Evolutionary conservation across 371 early-diverging fungal genomes (phyloP).

Genomic region (Mortierella sp.): DNA sequence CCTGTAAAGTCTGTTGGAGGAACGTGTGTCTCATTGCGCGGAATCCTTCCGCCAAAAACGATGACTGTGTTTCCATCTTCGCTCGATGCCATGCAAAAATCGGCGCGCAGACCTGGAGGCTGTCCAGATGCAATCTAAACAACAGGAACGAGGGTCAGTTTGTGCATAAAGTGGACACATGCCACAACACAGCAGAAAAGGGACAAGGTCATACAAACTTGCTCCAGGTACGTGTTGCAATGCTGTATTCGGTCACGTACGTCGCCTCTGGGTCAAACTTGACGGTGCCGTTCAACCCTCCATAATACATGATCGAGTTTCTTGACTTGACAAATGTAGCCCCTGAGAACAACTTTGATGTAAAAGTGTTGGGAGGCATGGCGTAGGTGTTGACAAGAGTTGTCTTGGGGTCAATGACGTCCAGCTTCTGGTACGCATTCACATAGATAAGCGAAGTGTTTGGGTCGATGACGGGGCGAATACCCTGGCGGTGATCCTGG

Average conservation of each 20-base stretch:
- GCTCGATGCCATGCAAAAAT: conserved; percentile 32
- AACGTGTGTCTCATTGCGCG: neutral
- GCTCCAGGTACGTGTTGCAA: conserved; percentile 9
- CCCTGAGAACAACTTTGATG: conserved; percentile 16
- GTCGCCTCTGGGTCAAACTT: conserved; percentile 19
- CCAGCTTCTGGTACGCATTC: conserved; percentile 12
- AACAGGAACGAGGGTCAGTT: neutral
- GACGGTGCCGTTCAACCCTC: conserved; percentile 15
- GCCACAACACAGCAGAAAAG: neutral
- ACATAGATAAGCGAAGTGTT: conserved; percentile 13
- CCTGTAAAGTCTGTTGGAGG: conserved; percentile 17
- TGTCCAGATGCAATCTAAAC: conserved; percentile 23
- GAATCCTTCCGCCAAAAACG: conserved; percentile 31
- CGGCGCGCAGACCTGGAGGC: conserved; percentile 21
- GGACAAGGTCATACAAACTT: conserved; percentile 45
- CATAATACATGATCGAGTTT: conserved; percentile 29
- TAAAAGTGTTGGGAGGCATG: conserved; percentile 14
- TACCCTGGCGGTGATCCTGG: conserved; percentile 18
- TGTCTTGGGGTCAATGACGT: conserved; percentile 8
- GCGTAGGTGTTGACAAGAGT: neutral
- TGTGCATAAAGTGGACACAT: neutral
- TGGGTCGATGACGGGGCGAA: conserved; percentile 22
- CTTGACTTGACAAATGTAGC: conserved; percentile 10
- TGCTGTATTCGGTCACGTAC: conserved; percentile 21
- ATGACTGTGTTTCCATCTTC: conserved; percentile 43